Evolutionary conservation across 2,329 filamentous ascomycete genomes (phyloP).

Genomic region (Alternaria novae-zelandiae): DNA sequence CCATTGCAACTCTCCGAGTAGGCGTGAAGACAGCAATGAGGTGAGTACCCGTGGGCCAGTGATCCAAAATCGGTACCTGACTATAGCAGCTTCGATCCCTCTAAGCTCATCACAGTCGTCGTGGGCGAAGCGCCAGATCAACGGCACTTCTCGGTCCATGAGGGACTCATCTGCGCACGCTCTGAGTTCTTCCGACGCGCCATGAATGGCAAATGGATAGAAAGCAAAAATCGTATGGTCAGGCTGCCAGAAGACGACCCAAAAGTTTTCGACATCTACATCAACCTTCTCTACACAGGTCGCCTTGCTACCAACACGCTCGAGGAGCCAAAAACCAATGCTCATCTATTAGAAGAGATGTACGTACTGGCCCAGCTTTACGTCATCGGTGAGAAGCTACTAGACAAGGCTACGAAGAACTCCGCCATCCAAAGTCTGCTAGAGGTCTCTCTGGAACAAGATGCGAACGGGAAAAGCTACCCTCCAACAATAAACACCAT

Average conservation of each 20-base stretch:
- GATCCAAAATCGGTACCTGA: no score
- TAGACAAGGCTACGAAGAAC: not conserved
- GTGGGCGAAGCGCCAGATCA: not conserved
- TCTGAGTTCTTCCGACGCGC: not conserved
- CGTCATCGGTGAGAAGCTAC: not conserved
- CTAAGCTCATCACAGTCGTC: not conserved
- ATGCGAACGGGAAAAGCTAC: no score
- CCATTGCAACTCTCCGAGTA: not conserved
- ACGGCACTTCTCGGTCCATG: not conserved
- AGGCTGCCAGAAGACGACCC: not conserved
- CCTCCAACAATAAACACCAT: no score
- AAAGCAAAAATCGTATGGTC: not conserved
- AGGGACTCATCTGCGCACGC: not conserved
- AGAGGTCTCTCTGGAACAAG: no score
- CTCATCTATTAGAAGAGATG: no score
- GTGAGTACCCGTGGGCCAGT: accelerated
- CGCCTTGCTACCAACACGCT: accelerated
- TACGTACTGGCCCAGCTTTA: not conserved
- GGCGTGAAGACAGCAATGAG: not conserved
- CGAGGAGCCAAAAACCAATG: no score
- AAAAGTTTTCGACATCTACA: not conserved
- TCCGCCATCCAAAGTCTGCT: not conserved
- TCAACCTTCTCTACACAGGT: not conserved
- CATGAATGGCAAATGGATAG: not conserved
- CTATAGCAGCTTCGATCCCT: not conserved